phyloP scores from a whole-genome alignment of 2,329 filamentous ascomycete genomes.

The Microcyclospora pomicola region DNA sequence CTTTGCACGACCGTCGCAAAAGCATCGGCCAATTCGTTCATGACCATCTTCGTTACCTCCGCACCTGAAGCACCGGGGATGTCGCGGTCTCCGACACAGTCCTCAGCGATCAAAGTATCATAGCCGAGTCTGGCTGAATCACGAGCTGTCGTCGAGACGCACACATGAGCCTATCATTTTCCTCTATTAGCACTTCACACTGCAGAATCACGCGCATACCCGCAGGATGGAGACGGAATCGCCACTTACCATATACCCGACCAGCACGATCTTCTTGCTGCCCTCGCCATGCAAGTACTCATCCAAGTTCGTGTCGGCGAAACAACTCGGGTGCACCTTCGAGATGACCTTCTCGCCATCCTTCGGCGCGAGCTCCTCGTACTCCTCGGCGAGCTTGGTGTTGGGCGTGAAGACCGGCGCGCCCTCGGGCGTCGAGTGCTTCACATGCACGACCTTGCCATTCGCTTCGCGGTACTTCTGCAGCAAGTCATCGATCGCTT shows the following conservation, averaged over 20 bases:
- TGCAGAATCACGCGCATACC: background rate
- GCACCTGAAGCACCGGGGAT: conserved; percentile 48
- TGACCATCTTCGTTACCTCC: conserved; percentile 38
- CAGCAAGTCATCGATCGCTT: conserved; percentile 43
- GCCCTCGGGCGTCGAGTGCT: conserved; percentile 45
- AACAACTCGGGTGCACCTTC: conserved; percentile 47
- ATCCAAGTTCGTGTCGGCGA: conserved; percentile 47
- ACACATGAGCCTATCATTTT: conserved; percentile 43
- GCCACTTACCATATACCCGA: conserved; percentile 40
- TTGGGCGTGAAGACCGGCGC: conserved; percentile 53
- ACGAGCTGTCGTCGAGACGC: conserved; percentile 49
- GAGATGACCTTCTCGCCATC: conserved; percentile 42
- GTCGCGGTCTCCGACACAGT: conserved; percentile 51
- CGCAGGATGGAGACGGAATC: background rate
- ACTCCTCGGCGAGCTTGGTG: conserved; percentile 46
- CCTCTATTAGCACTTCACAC: background rate
- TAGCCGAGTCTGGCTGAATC: conserved; percentile 48
- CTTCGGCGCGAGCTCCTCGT: conserved; percentile 43
- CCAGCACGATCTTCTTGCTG: conserved; percentile 47
- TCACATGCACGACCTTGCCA: conserved; percentile 46
- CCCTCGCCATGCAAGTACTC: conserved; percentile 35
- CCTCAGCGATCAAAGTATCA: conserved; percentile 47
- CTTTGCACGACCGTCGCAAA: conserved; percentile 48
- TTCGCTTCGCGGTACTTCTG: conserved; percentile 43
- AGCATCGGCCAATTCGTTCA: conserved; percentile 48